Evolutionary conservation across 805 yeast genomes (phyloP).

Genomic region (Hemisphaericaspora nanyangensis): DNA sequence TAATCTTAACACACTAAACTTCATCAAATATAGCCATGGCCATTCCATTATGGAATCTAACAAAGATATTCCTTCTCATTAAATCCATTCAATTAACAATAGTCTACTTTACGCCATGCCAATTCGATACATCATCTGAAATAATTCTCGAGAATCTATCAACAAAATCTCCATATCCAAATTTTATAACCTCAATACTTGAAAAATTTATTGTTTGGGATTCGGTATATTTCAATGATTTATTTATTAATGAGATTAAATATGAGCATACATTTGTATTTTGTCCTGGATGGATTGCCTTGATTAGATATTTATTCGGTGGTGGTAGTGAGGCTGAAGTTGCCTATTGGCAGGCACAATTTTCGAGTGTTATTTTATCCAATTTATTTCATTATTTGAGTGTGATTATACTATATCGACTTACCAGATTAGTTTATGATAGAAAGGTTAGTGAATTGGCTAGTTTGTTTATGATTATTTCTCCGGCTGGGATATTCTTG

Average conservation of each 20-base stretch:
- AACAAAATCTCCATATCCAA: slow-evolving; percentile 1
- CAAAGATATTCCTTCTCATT: slow-evolving; percentile 21
- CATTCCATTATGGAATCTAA: slow-evolving; percentile 12
- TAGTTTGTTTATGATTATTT: slow-evolving; percentile 49
- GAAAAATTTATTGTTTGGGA: slow-evolving; percentile 78
- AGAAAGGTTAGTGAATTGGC: slow-evolving; percentile 22
- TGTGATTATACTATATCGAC: slow-evolving; percentile 43
- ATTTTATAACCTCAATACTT: slow-evolving; percentile 20
- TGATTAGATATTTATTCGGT: slow-evolving; percentile 27
- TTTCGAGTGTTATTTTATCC: slow-evolving; percentile 44
- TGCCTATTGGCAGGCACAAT: slow-evolving; percentile 8
- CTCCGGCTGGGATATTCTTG: slow-evolving; percentile 80
- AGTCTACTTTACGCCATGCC: slow-evolving; percentile 37
- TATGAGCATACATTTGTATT: slow-evolving; percentile 92
- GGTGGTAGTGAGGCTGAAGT: too few species aligned
- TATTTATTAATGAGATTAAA: slow-evolving; percentile 45
- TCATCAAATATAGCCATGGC: neutral
- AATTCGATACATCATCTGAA: slow-evolving; percentile 48
- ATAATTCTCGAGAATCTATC: slow-evolving; percentile 23
- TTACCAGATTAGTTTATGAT: slow-evolving; percentile 39
- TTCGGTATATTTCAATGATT: slow-evolving; percentile 65
- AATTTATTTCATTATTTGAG: slow-evolving; percentile 50
- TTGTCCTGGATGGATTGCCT: slow-evolving; percentile 69
- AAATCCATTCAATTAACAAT: slow-evolving; percentile 38
- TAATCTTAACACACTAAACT: too few species aligned